phyloP scores from a whole-genome alignment of 305 asterid genomes.

The Fraxinus angustifolia region DNA sequence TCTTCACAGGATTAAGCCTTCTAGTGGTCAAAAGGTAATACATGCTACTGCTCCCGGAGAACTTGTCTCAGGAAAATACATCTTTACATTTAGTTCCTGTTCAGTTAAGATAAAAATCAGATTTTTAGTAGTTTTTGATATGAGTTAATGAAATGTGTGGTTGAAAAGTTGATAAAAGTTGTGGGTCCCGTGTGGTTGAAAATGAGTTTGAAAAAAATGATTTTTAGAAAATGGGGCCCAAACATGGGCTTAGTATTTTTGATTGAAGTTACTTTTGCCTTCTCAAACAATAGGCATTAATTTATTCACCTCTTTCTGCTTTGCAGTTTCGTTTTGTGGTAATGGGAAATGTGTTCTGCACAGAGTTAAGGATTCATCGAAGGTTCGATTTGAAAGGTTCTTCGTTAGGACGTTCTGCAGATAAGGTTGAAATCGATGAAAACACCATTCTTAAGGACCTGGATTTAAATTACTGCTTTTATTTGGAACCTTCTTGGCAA shows the following conservation, averaged over 20 bases:
- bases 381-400: constrained; percentile 97
- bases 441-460: constrained; percentile 91
- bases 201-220: not conserved
- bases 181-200: not conserved
- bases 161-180: not conserved
- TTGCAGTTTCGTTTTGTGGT: constrained; percentile 93
- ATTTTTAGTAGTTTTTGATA: not conserved
- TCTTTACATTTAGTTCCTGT: not conserved
- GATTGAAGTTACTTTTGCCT: constrained; percentile 5
- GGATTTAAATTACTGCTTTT: constrained; percentile 90
- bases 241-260: not conserved
- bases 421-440: constrained; percentile 87
- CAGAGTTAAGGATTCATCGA: constrained; percentile 86
- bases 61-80: not conserved
- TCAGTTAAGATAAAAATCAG: not conserved
- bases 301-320: constrained; percentile 15
- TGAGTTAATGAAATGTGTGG: not conserved
- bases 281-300: constrained; percentile 11
- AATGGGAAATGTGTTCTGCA: constrained; percentile 98
- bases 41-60: constrained; percentile 7
- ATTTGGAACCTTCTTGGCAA: constrained; percentile 88
- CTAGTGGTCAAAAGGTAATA: constrained; percentile 92
- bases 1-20: constrained; percentile 94
- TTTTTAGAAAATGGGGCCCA: not conserved
- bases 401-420: constrained; percentile 89